These are phyloP conservation scores for Kernera saxatilis DNA, from an alignment of 345 rosid species.

Conservation along the genomic window DNA sequence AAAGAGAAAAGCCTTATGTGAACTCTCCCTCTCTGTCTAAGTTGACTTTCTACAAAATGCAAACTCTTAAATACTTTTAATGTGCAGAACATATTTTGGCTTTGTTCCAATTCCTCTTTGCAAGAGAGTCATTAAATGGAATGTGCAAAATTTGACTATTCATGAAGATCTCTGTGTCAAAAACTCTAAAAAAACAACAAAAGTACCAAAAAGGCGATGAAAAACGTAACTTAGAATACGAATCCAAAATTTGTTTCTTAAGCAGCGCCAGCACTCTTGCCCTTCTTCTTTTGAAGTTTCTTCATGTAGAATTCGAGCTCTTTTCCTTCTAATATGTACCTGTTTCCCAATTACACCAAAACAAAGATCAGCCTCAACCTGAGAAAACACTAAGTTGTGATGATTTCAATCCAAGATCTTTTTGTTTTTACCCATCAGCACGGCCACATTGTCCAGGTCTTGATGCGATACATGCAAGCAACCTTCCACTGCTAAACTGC, in stretches of 20 bases:
- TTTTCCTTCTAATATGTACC: slow-evolving; percentile 15
- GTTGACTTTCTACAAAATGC: background rate
- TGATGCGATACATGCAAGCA: slow-evolving; percentile 10
- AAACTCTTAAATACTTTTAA: background rate
- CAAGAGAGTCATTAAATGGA: background rate
- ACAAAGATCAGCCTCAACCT: background rate
- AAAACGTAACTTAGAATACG: background rate
- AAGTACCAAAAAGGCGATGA: background rate
- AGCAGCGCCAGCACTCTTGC: slow-evolving; percentile 11
- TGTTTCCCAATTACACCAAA: background rate
- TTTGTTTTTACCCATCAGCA: background rate
- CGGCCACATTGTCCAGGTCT: slow-evolving; percentile 12
- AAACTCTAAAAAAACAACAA: background rate
- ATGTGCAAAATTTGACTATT: background rate
- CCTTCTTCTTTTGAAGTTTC: slow-evolving; percentile 25
- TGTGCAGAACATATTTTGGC: background rate
- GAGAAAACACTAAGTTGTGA: background rate
- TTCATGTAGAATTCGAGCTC: slow-evolving; percentile 21
- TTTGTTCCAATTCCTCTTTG: background rate
- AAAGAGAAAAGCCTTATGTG: background rate
- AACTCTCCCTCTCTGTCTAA: background rate
- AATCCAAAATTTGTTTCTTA: background rate
- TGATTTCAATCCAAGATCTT: background rate
- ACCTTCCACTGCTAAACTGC: background rate
- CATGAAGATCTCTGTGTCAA: background rate